Evolutionary conservation across 179 eudicot species (phyloP), one percentile per base, ranked within the genome.

Genomic region (Camellia oleifera): DNA sequence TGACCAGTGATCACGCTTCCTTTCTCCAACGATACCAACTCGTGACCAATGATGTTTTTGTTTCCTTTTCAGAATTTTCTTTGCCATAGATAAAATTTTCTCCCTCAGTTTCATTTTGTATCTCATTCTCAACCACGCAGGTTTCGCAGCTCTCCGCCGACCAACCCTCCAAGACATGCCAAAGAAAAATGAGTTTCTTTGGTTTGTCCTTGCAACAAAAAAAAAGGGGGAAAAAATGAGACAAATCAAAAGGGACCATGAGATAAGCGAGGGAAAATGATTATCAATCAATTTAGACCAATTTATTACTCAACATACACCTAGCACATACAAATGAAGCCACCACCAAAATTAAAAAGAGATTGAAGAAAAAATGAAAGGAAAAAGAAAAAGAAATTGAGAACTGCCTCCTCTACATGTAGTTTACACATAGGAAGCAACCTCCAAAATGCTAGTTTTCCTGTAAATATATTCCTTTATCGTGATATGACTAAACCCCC

Each of bases 371-470:
- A 58, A 69, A 63, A 62, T 5, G 12, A 6, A 32, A 66, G 64
- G 3, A 48, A 40, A 79, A 23, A 23, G 73, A 72, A 79, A 76
- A 44, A 70, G 64, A 60, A 65, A 53, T 45, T 26, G 56, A 79
- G 61, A 68, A 12, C 17, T 44, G 81, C 81, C 66, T 74, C 85
- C 81, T 65, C 85, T 81, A 83, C 77, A 77, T 63, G 70, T 78
- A 84, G 85, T 78, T 81, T 85, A 83, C 88, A 83, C 70, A 75
- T 75, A 67, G 56, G 53, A 57, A 60, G 15, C 32, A 44, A 58
- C 81, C 75, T 64, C 69, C 53, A 69, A 76, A 70, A 78, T 45
- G 74, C 60, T 78, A 68, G 67, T 44, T 63, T 54, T 77, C 50
- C 77, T 42, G 56, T 74, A 52, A 76, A 60, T 18, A 68, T 44